Conservation (phyloP, 805 yeast species). For the Dipodascus albidus region DNA sequence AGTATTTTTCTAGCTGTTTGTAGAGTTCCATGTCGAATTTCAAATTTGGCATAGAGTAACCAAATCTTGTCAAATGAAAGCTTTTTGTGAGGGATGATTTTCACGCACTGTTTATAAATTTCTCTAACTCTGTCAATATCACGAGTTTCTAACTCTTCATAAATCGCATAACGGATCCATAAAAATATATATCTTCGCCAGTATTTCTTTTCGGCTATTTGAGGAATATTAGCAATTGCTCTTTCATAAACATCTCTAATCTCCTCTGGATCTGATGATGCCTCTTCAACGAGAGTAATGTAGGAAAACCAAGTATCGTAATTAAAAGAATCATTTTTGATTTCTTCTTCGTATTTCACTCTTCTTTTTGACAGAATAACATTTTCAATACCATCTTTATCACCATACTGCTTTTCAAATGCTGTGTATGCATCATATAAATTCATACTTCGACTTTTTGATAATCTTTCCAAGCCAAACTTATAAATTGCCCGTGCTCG, state of each 20-base stretch:
- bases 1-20: constrained; percentile 50
- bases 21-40: constrained; percentile 47
- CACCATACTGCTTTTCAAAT: constrained; percentile 60
- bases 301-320: constrained; percentile 81
- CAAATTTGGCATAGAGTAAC: constrained; percentile 62
- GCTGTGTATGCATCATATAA: constrained; percentile 36
- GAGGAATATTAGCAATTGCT: constrained; percentile 32
- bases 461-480: constrained; percentile 37
- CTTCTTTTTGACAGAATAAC: constrained; percentile 45
- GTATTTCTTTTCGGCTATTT: constrained; percentile 24
- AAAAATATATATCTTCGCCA: constrained; percentile 67
- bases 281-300: constrained; percentile 38
- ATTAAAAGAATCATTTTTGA: constrained; percentile 36
- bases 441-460: constrained; percentile 27
- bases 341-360: constrained; percentile 40
- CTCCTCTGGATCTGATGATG: constrained; percentile 21
- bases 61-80: constrained; percentile 68
- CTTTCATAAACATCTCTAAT: constrained; percentile 31
- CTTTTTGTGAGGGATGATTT: constrained; percentile 41
- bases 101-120: constrained; percentile 39
- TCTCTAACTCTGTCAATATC: constrained; percentile 37
- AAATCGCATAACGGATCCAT: constrained; percentile 57
- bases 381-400: constrained; percentile 38
- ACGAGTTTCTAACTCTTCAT: constrained; percentile 40
- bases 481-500: constrained; percentile 49